Base-by-base conservation (phyloP, 140 eudicot genomes). In the Cichorium intybus region DNA sequence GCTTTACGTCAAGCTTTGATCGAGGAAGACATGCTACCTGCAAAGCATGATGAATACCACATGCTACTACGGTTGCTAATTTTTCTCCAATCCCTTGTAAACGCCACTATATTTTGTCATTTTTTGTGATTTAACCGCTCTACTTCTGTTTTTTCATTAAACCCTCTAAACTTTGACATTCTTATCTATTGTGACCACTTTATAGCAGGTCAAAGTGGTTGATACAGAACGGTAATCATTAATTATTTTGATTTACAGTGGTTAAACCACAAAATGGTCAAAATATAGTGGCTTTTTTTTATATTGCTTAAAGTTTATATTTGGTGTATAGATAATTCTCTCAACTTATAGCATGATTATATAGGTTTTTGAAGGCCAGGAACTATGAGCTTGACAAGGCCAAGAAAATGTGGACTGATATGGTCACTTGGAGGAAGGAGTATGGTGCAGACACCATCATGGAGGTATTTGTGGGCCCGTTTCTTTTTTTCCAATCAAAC, bases 31-130 rank as follows among this genome's bases (percentile, higher is more conserved):
- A 48, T 93, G 11, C 74, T 93, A 34, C 99, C 99, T 18, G 69
- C 86, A 15, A 88, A 88, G 73, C 97, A 93, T 39, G 97, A 93
- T 66, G 99, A 93, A 45, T 93, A 81, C 78, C 96, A 92, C 75
- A 77, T 80, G 95, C 56, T 93, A 31, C 82, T 93, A 16, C 78
- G 95, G 95, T 89, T 64, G 14, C 24, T 61, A 22, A 56, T 14
- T 26, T 66, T 27, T 35, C 15, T 56, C 12, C 7, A 27, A 15
- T 55, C 61, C 5, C 41, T 29, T 55, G 29, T 18, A n/a, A 27
- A 26, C 12, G n/a, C n/a, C n/a, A n/a, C n/a, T n/a, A n/a, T n/a
- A n/a, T n/a, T n/a, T n/a, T n/a, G n/a, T n/a, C n/a, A n/a, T n/a
- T n/a, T n/a, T n/a, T n/a, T n/a, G n/a, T n/a, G n/a, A n/a, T n/a